Conservation (phyloP, 2,329 filamentous ascomycete genomes). For the Didymella pinodella region DNA sequence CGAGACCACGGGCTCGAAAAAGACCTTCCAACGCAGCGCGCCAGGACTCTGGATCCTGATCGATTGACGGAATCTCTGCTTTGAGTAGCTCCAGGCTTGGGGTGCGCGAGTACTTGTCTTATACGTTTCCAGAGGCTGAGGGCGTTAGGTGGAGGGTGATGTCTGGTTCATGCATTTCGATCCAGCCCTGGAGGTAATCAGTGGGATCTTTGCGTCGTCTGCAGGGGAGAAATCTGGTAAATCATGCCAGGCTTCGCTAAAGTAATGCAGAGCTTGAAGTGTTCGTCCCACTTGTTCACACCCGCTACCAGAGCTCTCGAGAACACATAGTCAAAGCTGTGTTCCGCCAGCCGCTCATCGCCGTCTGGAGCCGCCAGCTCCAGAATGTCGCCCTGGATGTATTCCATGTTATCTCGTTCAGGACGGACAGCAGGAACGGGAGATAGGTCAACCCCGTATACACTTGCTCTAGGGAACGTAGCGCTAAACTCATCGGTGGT, state of each 20-base stretch:
- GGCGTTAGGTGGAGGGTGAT: background rate
- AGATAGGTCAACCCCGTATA: slow-evolving; percentile 37
- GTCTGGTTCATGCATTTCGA: background rate
- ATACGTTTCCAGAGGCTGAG: background rate
- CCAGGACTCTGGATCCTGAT: background rate
- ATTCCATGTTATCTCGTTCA: slow-evolving; percentile 21
- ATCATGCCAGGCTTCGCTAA: slow-evolving; percentile 54
- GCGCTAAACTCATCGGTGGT: slow-evolving; percentile 23
- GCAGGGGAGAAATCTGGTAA: background rate
- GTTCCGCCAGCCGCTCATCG: background rate
- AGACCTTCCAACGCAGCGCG: background rate
- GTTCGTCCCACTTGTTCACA: slow-evolving; percentile 60
- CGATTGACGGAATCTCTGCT: background rate
- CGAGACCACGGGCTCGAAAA: background rate
- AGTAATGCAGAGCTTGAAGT: slow-evolving; percentile 35
- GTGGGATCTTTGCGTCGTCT: background rate
- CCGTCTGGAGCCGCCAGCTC: background rate
- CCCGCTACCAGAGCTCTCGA: slow-evolving; percentile 58
- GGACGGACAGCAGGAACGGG: slow-evolving; percentile 19
- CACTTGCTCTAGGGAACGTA: slow-evolving; percentile 9
- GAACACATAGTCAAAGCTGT: background rate
- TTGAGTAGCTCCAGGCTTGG: background rate
- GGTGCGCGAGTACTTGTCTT: background rate
- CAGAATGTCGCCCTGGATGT: slow-evolving; percentile 53
- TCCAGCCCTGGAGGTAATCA: background rate